Base-by-base conservation (phyloP, 371 early-diverging fungal genomes). In the Mortierella sp. region DNA sequence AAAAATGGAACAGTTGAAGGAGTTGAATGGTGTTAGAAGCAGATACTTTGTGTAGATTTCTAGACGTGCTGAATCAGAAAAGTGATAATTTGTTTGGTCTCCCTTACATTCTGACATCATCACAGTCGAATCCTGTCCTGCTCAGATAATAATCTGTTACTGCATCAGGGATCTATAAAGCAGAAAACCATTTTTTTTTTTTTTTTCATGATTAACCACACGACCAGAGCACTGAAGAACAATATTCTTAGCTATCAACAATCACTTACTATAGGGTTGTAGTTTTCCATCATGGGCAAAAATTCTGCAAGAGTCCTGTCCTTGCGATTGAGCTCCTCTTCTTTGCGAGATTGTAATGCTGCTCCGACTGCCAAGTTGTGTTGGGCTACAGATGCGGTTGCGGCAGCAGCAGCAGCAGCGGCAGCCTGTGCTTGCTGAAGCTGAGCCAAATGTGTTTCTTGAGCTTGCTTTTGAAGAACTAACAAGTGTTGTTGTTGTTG, bases 121-220 rank as follows among this genome's bases (percentile, higher is more conserved):
- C 91, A 68, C 95, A 96, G 47, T 94, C 92, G 59, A 99, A 94
- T 5, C 99, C 99, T 4, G 97, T 90, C 72, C 93, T 87, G 41
- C 92, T 88, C 44, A 99, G 81, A 75, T 96, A 97, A 80, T 98
- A 95, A 71, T 99, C 99, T 24, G 96, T 94, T 12, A 99, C 94
- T 32, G 93, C 93, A 72, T 99, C 99, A 37, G 99, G 99, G 71
- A 99, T 95, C 93, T 93, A 71, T 23, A 21, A 7, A 9, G 39
- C 15, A 7, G 3, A 6, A n/a, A 34, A n/a, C 24, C 21, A 19
- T 6, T 34, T 34, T n/a, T n/a, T n/a, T n/a, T n/a, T n/a, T n/a
- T n/a, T n/a, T n/a, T n/a, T n/a, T n/a, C n/a, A n/a, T n/a, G n/a
- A n/a, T n/a, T n/a, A n/a, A n/a, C 7, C n/a, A 34, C 15, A 42